Conservation (phyloP, 257 asterid species). For the Solanum ossicruentum region DNA sequence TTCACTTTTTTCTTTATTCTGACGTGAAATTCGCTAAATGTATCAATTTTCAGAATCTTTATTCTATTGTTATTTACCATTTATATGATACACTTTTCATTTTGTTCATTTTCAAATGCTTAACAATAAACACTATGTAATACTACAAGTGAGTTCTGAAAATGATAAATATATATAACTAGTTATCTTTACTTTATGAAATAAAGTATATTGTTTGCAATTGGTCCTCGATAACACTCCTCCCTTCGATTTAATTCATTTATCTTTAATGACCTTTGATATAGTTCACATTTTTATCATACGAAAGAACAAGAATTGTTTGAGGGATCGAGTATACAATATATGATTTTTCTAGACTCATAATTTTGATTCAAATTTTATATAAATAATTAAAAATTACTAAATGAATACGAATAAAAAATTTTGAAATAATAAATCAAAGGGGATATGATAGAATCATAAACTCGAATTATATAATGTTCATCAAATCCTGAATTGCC, state of each 20-base stretch:
- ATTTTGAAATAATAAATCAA: background rate
- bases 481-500: no score
- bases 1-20: background rate
- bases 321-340: background rate
- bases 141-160: rapidly evolving
- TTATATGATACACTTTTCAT: background rate
- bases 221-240: background rate
- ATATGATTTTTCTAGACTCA: no score
- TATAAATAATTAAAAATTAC: no score
- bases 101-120: background rate
- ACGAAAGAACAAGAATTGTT: background rate
- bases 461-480: no score
- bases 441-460: no score
- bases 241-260: background rate
- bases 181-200: background rate
- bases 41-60: background rate
- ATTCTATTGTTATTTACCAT: background rate
- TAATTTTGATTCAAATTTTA: no score
- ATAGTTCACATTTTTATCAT: background rate
- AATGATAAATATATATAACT: background rate
- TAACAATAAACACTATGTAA: background rate
- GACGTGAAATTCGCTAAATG: background rate
- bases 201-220: background rate
- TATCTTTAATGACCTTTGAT: background rate
- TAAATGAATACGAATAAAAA: no score